A percentile compares a stretch with the other conserved stretches of the same genome.
These are phyloP conservation scores for Byssoonygena ceratinophila DNA, from an alignment of 2,329 filamentous ascomycete species.

Conservation along the genomic window DNA sequence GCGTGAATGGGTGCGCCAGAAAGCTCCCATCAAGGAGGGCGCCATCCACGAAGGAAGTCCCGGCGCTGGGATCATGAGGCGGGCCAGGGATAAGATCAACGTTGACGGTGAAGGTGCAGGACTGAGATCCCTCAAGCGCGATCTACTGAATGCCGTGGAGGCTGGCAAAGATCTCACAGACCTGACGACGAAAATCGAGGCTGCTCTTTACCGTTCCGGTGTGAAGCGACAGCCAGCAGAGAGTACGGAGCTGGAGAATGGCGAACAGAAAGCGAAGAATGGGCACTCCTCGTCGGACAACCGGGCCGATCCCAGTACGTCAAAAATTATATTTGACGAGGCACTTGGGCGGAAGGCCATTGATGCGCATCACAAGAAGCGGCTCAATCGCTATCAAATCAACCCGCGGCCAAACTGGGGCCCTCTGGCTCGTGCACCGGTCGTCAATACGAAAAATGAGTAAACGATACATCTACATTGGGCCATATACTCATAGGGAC, in stretches of 20 bases:
- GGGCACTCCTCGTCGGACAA: not conserved
- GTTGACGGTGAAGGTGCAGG: constrained; percentile 25
- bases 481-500: too few relatives aligned
- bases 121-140: constrained; percentile 27
- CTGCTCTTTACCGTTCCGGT: constrained; percentile 34
- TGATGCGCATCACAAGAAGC: constrained; percentile 44
- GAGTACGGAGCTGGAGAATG: not conserved
- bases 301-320: constrained; percentile 29
- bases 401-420: constrained; percentile 94
- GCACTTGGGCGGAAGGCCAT: constrained; percentile 56
- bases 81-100: constrained; percentile 26
- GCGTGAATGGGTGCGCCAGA: constrained; percentile 79
- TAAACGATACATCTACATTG: not conserved
- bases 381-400: constrained; percentile 73
- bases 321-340: constrained; percentile 69
- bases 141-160: constrained; percentile 29
- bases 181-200: constrained; percentile 35
- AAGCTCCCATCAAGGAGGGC: constrained; percentile 62
- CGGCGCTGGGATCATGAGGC: constrained; percentile 58
- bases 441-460: constrained; percentile 1
- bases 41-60: constrained; percentile 59
- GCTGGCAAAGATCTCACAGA: constrained; percentile 29
- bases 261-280: not conserved
- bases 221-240: constrained; percentile 18
- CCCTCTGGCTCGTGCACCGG: constrained; percentile 50